Percentiles rank a stretch among this genome's conserved stretches.
Evolutionary conservation across 805 yeast genomes (phyloP).

Genomic region (Saccharomyces eubayanus): DNA sequence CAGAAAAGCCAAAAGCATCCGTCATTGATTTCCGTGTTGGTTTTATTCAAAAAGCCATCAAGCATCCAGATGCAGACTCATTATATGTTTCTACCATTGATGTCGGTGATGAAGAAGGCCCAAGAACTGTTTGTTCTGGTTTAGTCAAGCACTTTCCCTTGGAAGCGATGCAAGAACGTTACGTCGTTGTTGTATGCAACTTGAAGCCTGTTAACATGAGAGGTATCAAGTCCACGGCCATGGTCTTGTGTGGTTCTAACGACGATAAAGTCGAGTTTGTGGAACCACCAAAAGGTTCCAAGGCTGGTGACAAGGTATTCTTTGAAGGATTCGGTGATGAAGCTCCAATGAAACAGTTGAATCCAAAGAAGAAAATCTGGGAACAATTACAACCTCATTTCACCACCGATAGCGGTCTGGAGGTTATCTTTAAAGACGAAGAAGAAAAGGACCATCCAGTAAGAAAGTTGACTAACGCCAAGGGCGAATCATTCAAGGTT

Average conservation of each 20-base stretch:
- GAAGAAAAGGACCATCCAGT: conserved; percentile 59
- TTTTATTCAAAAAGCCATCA: conserved; percentile 88
- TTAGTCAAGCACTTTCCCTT: conserved; percentile 80
- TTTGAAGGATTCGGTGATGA: conserved; percentile 80
- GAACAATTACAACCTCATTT: conserved; percentile 90
- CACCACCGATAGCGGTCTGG: conserved; percentile 65
- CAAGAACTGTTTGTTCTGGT: conserved; percentile 97
- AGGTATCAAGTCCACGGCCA: conserved; percentile 89
- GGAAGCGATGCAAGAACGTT: conserved; percentile 93
- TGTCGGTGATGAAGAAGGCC: conserved; percentile 93
- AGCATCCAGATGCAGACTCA: conserved; percentile 97
- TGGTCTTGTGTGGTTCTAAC: conserved; percentile 92
- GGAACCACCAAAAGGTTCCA: conserved; percentile 85
- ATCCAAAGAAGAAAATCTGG: conserved; percentile 98
- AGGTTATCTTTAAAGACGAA: conserved; percentile 69
- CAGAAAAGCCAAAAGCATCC: conserved; percentile 69
- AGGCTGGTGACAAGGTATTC: conserved; percentile 94
- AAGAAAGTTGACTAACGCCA: conserved; percentile 64
- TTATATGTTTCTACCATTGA: conserved; percentile 94
- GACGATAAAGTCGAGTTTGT: conserved; percentile 77
- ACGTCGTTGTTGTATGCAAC: conserved; percentile 86
- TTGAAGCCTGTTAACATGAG: conserved; percentile 97
- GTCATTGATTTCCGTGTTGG: conserved; percentile 92
- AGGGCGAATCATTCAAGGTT: conserved; percentile 71
- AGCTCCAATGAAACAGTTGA: conserved; percentile 82